phyloP scores from a whole-genome alignment of 352 stramenopile genomes.

The Nothophytophthora sp. region DNA sequence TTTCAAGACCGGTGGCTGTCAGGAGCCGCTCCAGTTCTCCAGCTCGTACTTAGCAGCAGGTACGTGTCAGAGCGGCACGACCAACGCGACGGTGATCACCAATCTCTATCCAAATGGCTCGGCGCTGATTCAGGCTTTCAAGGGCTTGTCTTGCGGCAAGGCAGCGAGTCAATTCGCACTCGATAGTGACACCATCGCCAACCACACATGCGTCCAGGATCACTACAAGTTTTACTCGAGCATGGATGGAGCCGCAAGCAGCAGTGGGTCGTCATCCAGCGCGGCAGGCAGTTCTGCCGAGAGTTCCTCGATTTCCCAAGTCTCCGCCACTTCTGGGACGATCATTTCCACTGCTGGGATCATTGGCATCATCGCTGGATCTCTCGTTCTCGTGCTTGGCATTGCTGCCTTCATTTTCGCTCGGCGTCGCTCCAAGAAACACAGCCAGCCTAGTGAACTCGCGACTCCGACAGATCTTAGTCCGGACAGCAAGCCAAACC shows the following conservation, averaged over 20 bases:
- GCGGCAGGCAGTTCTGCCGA: background rate
- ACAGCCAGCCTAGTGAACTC: background rate
- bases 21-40: background rate
- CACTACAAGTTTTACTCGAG: conserved; percentile 9
- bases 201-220: conserved; percentile 1
- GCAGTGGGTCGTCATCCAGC: background rate
- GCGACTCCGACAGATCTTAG: background rate
- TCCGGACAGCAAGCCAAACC: background rate
- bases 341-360: background rate
- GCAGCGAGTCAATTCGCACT: background rate
- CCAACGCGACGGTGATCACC: background rate
- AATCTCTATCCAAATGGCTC: conserved; percentile 1
- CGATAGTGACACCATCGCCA: background rate
- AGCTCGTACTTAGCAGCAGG: conserved; percentile 6
- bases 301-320: background rate
- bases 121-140: conserved; percentile 2
- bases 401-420: background rate
- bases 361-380: background rate
- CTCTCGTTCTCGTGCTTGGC: background rate
- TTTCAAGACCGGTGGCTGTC: conserved; percentile 1
- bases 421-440: background rate
- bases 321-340: too few species aligned
- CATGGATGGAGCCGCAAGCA: background rate
- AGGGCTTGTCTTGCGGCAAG: background rate
- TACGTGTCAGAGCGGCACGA: background rate